Base-by-base conservation (phyloP, 2,329 filamentous ascomycete genomes). In the Botrytis fragariae region DNA sequence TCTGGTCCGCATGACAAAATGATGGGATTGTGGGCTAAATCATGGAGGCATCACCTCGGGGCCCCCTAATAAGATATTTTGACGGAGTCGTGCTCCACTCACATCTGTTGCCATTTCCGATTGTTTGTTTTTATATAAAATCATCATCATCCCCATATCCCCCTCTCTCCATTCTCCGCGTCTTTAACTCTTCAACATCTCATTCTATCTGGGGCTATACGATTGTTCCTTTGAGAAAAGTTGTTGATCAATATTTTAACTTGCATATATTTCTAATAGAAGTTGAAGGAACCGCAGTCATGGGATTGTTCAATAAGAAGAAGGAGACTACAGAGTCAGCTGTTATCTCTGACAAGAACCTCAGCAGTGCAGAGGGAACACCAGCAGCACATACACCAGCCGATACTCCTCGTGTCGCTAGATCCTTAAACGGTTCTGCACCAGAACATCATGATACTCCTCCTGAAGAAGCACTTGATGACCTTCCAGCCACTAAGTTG, bases 401-500 rank as follows among this genome's bases (percentile, higher is more conserved):
- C 48, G 68, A 73, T 32, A 69, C 67, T 60, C 67, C 67, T 69
- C 48, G 37, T 59, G 67, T 39, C n/a, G 69, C 48, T 73, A 70
- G 25, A 68, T 75, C 64, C 39, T 54, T 61, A 32, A 60, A 51
- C 44, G 65, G 29, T 32, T 57, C 60, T 35, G 45, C 59, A 4
- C 64, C 57, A 35, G 60, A 71, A 35, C 69, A 71, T 51, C 69
- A 71, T 25, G 69, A 72, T 64, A n/a, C 54, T 14, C 16, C 37
- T 5, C 65, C 73, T 5, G 44, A 68, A 20, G 73, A 29, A 20
- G 69, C 25, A 12, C 45, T 73, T 10, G 69, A 75, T 14, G 72
- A 75, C 61, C 64, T 63, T 4, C 72, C 72, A 35, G 73, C 75
- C 54, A 86, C 84, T 51, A 74, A 83, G 51, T 73, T 84, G 16